Conservation (phyloP, 352 stramenopile genomes). For the Achlya hypogyna region DNA sequence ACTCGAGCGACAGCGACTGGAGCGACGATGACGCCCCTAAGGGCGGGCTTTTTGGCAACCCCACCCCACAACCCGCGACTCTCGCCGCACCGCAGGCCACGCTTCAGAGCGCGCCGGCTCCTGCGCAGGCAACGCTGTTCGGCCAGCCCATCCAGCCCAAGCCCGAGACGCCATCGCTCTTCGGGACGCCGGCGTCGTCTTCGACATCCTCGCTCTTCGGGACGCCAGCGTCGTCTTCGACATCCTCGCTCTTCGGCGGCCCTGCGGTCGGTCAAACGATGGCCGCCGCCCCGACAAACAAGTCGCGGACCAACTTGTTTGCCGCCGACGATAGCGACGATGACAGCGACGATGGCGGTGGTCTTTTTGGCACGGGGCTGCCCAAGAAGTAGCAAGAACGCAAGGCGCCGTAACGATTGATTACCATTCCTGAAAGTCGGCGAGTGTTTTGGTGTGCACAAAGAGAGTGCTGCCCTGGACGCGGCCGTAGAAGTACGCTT, state of each 20-base stretch:
- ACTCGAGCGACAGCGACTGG: slow-evolving; percentile 63
- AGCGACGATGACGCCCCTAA: slow-evolving; percentile 43
- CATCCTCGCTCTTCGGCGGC: background rate
- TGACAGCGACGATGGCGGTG: slow-evolving; percentile 69
- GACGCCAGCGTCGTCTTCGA: background rate
- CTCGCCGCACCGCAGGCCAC: background rate
- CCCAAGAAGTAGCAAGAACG: slow-evolving; percentile 27
- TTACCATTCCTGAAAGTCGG: slow-evolving; percentile 73
- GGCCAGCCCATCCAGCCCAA: background rate
- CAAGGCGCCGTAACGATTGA: background rate
- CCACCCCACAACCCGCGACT: background rate
- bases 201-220: background rate
- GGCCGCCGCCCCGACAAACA: slow-evolving; percentile 11
- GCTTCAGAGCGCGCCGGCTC: background rate
- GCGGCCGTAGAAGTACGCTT: slow-evolving; percentile 83
- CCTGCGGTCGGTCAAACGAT: background rate
- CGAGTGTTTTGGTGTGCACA: slow-evolving; percentile 77
- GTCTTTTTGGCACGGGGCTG: slow-evolving; percentile 69
- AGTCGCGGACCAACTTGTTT: slow-evolving; percentile 57
- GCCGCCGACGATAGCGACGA: slow-evolving; percentile 43
- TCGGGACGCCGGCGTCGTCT: background rate
- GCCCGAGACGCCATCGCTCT: background rate
- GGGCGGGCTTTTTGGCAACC: background rate
- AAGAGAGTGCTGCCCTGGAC: slow-evolving; percentile 80
- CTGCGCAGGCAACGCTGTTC: background rate